Evolutionary conservation across 2,329 filamentous ascomycete species (phyloP).

Genomic region (Didymella segeticola): DNA sequence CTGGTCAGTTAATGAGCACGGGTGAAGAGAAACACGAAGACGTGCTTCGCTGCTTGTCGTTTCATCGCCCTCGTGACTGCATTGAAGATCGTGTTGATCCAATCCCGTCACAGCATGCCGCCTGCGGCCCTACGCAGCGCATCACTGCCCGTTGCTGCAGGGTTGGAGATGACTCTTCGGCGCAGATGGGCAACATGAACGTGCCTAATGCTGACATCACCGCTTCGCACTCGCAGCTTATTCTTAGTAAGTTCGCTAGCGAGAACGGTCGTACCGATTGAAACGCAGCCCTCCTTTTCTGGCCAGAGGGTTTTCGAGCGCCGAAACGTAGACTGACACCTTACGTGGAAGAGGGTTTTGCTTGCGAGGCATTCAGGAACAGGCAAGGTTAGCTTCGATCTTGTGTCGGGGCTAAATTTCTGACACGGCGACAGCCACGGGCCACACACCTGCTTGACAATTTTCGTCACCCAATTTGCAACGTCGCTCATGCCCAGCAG

Average conservation of each 20-base stretch:
- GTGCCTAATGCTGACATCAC: conserved; percentile 46
- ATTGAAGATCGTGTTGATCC: conserved; percentile 46
- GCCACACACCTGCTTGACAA: conserved; percentile 15
- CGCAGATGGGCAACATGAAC: conserved; percentile 6
- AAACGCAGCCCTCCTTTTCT: conserved; percentile 43
- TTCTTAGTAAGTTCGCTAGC: conserved; percentile 38
- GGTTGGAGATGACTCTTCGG: conserved; percentile 27
- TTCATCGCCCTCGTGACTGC: conserved; percentile 51
- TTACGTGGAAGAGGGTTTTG: conserved; percentile 28
- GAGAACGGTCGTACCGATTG: conserved; percentile 38
- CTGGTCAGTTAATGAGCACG: conserved; percentile 42
- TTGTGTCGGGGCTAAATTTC: conserved; percentile 34
- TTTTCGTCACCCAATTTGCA: conserved; percentile 39
- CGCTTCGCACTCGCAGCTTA: conserved; percentile 26
- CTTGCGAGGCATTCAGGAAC: conserved; percentile 43
- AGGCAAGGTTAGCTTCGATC: conserved; percentile 31
- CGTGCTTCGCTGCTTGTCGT: conserved; percentile 41
- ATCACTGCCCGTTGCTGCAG: conserved; percentile 27
- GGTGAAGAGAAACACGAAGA: conserved; percentile 47
- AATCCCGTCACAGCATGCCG: conserved; percentile 38
- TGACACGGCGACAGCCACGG: conserved; percentile 39
- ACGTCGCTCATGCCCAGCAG: conserved; percentile 27
- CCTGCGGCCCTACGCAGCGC: conserved; percentile 24
- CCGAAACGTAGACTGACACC: conserved; percentile 29
- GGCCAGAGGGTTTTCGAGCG: conserved; percentile 18